A percentile compares a stretch with the other conserved stretches of the same genome.
Evolutionary conservation across 129 eudicot genomes (phyloP).

Genomic region (Smallanthus sonchifolius): DNA sequence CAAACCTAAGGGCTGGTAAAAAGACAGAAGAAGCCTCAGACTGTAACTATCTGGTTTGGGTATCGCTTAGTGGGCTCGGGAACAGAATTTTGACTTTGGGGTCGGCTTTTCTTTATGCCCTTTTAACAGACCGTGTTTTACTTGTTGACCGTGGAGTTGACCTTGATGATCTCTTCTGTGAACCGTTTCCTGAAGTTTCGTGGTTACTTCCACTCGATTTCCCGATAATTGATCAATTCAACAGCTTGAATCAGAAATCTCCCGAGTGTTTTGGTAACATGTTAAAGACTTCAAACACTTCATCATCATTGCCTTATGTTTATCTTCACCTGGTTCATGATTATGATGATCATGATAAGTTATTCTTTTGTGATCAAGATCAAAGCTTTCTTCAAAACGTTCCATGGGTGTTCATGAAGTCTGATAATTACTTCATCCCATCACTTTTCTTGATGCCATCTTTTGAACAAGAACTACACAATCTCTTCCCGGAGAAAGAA

Average conservation of each 20-base stretch:
- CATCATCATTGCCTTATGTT: conserved; percentile 29
- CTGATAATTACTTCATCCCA: conserved; percentile 69
- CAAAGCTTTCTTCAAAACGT: conserved; percentile 46
- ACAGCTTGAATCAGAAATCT: conserved; percentile 53
- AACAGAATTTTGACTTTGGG: conserved; percentile 65
- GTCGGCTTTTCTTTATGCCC: conserved; percentile 71
- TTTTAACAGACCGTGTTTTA: conserved; percentile 68
- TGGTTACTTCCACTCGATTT: conserved; percentile 73
- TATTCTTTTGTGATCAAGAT: conserved; percentile 79
- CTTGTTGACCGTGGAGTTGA: conserved; percentile 60
- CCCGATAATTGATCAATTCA: conserved; percentile 51
- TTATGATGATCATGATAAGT: conserved; percentile 60
- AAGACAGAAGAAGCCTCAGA: conserved; percentile 21
- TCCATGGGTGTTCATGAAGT: conserved; percentile 65
- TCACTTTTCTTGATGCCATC: conserved; percentile 74
- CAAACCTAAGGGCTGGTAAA: conserved; percentile 28
- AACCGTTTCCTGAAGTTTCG: conserved; percentile 65
- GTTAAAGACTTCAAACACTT: conserved; percentile 29
- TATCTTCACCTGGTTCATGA: conserved; percentile 78
- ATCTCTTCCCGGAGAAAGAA: conserved; percentile 63
- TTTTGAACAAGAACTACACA: conserved; percentile 47
- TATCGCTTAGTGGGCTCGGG: conserved; percentile 66
- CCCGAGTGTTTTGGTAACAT: conserved; percentile 47
- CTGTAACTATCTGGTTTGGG: conserved; percentile 72
- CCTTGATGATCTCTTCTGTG: conserved; percentile 66